Evolutionary conservation across 2,329 filamentous ascomycete genomes (phyloP), one percentile per base, ranked within the genome.

Genomic region (Biscogniauxia mediterranea): DNA sequence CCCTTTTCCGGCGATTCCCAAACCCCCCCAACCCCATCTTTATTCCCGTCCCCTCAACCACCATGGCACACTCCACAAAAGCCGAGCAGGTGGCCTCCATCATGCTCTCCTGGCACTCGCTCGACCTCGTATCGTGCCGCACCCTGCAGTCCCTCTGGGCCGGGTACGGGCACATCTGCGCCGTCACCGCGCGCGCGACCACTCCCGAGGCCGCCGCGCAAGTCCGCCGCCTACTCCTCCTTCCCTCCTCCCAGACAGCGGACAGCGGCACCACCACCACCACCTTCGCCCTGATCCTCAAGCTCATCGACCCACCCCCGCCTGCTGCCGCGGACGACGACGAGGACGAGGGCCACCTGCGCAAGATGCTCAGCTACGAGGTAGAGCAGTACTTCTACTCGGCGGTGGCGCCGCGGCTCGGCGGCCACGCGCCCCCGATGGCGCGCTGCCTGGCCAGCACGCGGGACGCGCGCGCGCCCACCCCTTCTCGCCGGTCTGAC

Each of bases 331-430:
- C n/a, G n/a, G n/a, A 61, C 55, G 3, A 59, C 55, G 15, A 13
- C 54, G 49, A 5, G 2, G 82, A 87, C 46, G 87, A 89, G 67
- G 85, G 87, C 0, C 87, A 90, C 64, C 67, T 85, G 0, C 81
- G 88, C 6, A 90, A 90, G 69, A 81, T 90, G 61, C 72, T 89
- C 26, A 89, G 85, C 69, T 90, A 90, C 65, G 79, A 86, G 53
- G 85, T 89, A 3, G 88, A 90, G 72, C 86, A 88, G 68, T 82
- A 82, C 65, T 90, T 90, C 65, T 90, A 90, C 70, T 76, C 75
- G 1, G 71, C 81, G 2, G 71, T 90, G 11, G 85, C 84, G 0
- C 82, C 84, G 0, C 69, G 69, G 0, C 70, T 90, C 1, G n/a
- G n/a, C n/a, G n/a, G n/a, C n/a, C n/a, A n/a, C 74, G 6, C 56